Base-by-base conservation (phyloP, 1,284 basidiomycete genomes). In the Trichosporon inkin region DNA sequence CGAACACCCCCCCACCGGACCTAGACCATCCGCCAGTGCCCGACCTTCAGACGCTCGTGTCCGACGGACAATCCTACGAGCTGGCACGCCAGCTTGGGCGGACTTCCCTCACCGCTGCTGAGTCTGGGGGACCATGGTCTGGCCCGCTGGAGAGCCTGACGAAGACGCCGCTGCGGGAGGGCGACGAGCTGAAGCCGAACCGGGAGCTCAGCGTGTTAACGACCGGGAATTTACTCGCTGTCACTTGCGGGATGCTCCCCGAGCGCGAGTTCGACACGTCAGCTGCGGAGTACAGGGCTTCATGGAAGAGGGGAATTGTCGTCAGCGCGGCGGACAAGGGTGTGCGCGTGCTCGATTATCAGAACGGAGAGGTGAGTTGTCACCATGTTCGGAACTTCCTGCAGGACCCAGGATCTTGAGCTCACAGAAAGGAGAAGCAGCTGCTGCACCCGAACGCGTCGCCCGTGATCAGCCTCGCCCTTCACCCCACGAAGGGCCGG, bases 241-340 rank as follows among this genome's bases (percentile, higher is more conserved):
- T 76, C 0, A 52, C 58, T 8, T 68, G 64, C 1, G 60, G 53
- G 4, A 52, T 53, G 0, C 40, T 78, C 7, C 74, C 75, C 3
- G 63, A 62, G 24, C 61, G 77, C 39, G 28, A 35, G 1, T 79
- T 79, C 56, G 71, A 78, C 39, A 75, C 75, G 6, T 39, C 63
- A 0, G 64, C 64, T 0, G 78, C 77, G 3, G 71, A 71, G 20
- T 78, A 79, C 36, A 58, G 52, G 3, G 62, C 69, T 2, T 20
- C 34, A 0, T 68, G 61, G 14, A 57, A 51, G 1, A 37, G 49
- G 10, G 66, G 68, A 17, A 80, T 96, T 39, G 87, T 94, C 72
- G 87, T 87, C 19, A 88, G 89, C 37, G 87, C 88, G 0, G 90
- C 91, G 2, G 93, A 96, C 81, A 88, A 89, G 75, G 86, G 86